Evolutionary conservation across 805 yeast species (phyloP).

Genomic region (Cyberlindnera mycetangii): DNA sequence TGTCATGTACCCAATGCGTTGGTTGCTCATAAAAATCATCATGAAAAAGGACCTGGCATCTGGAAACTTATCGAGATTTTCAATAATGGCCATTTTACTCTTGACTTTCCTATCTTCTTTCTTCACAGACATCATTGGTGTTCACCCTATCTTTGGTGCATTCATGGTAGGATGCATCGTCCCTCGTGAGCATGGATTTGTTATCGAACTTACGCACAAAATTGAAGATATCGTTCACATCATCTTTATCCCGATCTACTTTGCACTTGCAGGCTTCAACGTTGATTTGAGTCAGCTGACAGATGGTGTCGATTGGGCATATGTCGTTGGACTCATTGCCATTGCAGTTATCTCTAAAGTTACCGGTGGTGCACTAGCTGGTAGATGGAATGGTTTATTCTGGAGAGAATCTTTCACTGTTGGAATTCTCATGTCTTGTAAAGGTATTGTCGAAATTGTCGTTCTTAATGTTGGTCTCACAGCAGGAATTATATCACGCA

Average conservation of each 20-base stretch:
- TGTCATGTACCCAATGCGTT: slow-evolving; percentile 54
- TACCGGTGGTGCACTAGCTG: slow-evolving; percentile 62
- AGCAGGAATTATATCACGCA: slow-evolving; percentile 62
- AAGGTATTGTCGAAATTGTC: slow-evolving; percentile 83
- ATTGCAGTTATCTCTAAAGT: slow-evolving; percentile 70
- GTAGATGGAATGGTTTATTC: slow-evolving; percentile 56
- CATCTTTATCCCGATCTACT: slow-evolving; percentile 71
- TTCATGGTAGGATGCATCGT: slow-evolving; percentile 73
- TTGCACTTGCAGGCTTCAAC: slow-evolving; percentile 75
- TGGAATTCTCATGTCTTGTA: slow-evolving; percentile 83
- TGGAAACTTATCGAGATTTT: slow-evolving; percentile 60
- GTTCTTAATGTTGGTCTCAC: slow-evolving; percentile 71
- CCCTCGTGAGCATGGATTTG: slow-evolving; percentile 75
- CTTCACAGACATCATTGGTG: slow-evolving; percentile 81
- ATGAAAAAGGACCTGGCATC: slow-evolving; percentile 49
- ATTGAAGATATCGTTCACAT: slow-evolving; percentile 76
- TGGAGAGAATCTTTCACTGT: slow-evolving; percentile 77
- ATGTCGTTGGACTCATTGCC: slow-evolving; percentile 60
- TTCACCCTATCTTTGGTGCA: slow-evolving; percentile 84
- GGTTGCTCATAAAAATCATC: slow-evolving; percentile 43
- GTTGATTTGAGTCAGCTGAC: slow-evolving; percentile 63
- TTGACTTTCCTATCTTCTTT: slow-evolving; percentile 66
- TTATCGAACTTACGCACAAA: slow-evolving; percentile 64
- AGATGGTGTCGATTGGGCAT: slow-evolving; percentile 75
- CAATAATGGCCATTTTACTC: slow-evolving; percentile 52